A percentile compares a stretch with the other conserved stretches of the same genome.
Conservation (phyloP, 2,329 filamentous ascomycete species). For the Monilinia vaccinii-corymbosi region DNA sequence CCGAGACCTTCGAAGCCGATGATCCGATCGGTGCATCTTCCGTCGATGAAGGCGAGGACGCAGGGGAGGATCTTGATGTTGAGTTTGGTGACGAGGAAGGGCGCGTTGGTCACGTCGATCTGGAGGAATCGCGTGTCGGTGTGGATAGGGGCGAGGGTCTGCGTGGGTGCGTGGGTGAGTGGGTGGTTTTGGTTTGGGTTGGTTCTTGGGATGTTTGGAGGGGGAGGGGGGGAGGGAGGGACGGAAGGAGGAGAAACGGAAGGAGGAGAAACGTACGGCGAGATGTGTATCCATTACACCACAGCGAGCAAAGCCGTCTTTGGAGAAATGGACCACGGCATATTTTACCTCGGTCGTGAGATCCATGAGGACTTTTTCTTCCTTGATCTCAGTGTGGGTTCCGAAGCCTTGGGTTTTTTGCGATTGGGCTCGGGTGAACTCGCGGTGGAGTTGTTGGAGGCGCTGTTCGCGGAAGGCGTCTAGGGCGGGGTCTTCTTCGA, state of each 20-base stretch:
- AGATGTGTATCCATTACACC: constrained; percentile 35
- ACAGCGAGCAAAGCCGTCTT: constrained; percentile 34
- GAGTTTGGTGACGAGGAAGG: constrained; percentile 48
- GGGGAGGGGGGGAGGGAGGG: no score
- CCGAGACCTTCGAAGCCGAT: constrained; percentile 51
- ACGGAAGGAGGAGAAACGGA: not conserved
- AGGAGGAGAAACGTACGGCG: constrained; percentile 18
- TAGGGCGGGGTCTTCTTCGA: constrained; percentile 43
- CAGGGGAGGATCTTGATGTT: constrained; percentile 50
- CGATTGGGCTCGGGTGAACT: constrained; percentile 42
- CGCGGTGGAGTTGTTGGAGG: constrained; percentile 47
- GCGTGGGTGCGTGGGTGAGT: no score
- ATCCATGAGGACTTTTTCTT: constrained; percentile 48
- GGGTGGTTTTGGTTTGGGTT: not conserved
- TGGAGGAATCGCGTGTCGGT: constrained; percentile 49
- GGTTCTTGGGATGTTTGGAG: not conserved
- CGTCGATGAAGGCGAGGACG: constrained; percentile 47
- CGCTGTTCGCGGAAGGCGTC: constrained; percentile 47
- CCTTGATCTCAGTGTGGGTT: constrained; percentile 45
- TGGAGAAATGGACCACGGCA: constrained; percentile 34
- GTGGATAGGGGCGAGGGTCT: constrained; percentile 44
- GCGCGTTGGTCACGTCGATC: constrained; percentile 51
- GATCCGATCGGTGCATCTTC: constrained; percentile 44
- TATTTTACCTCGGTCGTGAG: constrained; percentile 33
- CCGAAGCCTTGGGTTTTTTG: constrained; percentile 43